Conservation (phyloP, 2,329 filamentous ascomycete genomes). For the Didymellaceae sp. region DNA sequence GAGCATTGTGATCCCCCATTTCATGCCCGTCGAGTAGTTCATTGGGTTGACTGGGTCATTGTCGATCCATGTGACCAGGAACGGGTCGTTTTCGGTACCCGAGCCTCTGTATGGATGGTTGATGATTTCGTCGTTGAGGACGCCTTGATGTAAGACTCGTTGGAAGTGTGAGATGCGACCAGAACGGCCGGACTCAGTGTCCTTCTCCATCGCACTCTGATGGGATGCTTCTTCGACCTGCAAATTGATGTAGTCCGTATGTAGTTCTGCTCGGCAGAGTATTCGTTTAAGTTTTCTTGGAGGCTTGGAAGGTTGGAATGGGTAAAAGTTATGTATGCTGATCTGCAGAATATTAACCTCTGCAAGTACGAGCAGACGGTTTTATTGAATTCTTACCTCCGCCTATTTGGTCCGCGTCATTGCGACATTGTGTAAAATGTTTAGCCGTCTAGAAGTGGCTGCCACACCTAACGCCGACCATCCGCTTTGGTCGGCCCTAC, state of each 20-base stretch:
- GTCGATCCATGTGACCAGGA: constrained; percentile 70
- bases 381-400: constrained; percentile 1
- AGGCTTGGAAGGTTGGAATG: too few species aligned
- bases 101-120: constrained; percentile 52
- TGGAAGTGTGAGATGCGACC: constrained; percentile 24
- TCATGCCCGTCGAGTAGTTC: constrained; percentile 62
- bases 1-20: constrained; percentile 70
- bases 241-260: not conserved
- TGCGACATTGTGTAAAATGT: not conserved
- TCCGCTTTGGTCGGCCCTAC: not conserved
- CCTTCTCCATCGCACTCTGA: constrained; percentile 5
- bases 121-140: constrained; percentile 64
- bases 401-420: constrained; percentile 12
- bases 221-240: too few species aligned
- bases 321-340: not conserved
- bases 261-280: not conserved
- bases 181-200: constrained; percentile 7
- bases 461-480: constrained; percentile 8
- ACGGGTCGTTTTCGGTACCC: constrained; percentile 72
- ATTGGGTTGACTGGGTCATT: constrained; percentile 72
- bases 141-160: constrained; percentile 64
- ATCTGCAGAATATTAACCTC: not conserved
- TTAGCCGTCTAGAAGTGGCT: constrained; percentile 1
- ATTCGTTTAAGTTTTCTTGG: not conserved
- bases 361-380: constrained; percentile 1